Base-by-base conservation (phyloP, 768 basidiomycete species). In the Coprinopsis sp. region DNA sequence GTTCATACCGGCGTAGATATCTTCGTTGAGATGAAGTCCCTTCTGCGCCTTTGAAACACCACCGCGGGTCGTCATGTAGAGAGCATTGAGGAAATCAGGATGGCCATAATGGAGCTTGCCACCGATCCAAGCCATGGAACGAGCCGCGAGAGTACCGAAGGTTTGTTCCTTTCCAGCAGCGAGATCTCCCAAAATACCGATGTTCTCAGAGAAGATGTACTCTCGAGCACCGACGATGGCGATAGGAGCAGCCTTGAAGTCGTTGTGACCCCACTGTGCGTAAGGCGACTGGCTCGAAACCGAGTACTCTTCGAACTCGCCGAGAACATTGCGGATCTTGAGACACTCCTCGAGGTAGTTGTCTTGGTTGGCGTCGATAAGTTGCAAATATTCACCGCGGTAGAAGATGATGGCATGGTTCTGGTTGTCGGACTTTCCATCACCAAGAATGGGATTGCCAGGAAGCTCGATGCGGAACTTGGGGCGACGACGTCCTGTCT, bases 171-270 rank as follows among this genome's bases (percentile, higher is more conserved):
- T 98, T 14, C 96, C 94, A 51, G 96, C 96, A 33, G 96, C 96
- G 36, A 99, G 78, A 67, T 99, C 96, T 58, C 96, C 96, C 37
- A 99, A 77, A 57, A 98, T 95, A 76, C 96, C 96, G 53, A 98
- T 98, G 63, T 97, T 97, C 72, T 99, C 96, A 43, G 96, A 98
- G 72, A 99, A 99, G 64, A 99, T 97, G 67, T 99, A 99, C 74
- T 99, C 95, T 69, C 96, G 84, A 8, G 96, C 95, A 66, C 95
- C 96, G 53, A 99, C 89, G 53, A 99, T 99, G 13, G 96, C 95
- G 18, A 98, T 87, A 14, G 96, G 96, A 18, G 89, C 65, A 51
- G 79, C 79, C 62, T 81, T 81, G 77, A 95, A 91, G 55, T 96
- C 91, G 65, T 88, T 84, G 59, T 87, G 82, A 50, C 82, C 83